A percentile compares a stretch with the other conserved stretches of the same genome.
Conservation (phyloP, 2,329 filamentous ascomycete species). For the Xylariaceae sp. region DNA sequence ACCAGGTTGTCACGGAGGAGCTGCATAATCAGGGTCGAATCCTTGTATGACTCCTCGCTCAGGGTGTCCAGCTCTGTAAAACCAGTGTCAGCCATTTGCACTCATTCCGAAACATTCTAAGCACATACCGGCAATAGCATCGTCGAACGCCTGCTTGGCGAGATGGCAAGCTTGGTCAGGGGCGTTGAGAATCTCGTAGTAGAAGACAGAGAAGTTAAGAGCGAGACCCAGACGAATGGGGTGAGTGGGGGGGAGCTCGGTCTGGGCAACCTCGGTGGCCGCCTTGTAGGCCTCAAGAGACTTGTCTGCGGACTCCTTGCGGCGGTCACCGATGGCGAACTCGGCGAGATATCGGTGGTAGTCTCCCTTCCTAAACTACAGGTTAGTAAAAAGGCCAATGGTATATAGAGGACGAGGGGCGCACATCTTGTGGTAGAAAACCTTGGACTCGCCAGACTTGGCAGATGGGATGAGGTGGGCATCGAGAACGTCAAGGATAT, state of each 20-base stretch:
- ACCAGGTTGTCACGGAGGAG: conserved; percentile 95
- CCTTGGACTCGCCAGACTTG: conserved; percentile 95
- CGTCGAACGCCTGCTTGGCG: conserved; percentile 92
- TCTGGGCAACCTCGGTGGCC: conserved; percentile 85
- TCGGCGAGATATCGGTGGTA: conserved; percentile 99
- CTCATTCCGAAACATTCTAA: background rate
- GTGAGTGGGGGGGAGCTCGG: conserved; percentile 85
- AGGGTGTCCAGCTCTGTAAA: conserved; percentile 83
- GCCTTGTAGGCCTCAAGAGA: conserved; percentile 96
- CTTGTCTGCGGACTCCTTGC: conserved; percentile 90
- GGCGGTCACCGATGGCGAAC: conserved; percentile 90
- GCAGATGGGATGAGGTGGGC: conserved; percentile 91
- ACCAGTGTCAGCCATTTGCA: conserved; percentile 17
- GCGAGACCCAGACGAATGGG: conserved; percentile 89
- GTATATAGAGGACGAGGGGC: conserved; percentile 23
- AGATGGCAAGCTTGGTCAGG: conserved; percentile 97
- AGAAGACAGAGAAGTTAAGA: conserved; percentile 97
- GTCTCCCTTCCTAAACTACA: conserved; percentile 83
- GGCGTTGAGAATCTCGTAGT: conserved; percentile 99
- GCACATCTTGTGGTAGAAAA: conserved; percentile 99
- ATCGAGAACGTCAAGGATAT: conserved; percentile 93
- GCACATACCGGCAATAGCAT: conserved; percentile 76
- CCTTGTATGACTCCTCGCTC: conserved; percentile 99
- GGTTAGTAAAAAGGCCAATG: conserved; percentile 7
- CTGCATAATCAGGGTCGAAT: conserved; percentile 98